Conservation (phyloP, 371 early-diverging fungal species). For the Rhizopus stolonifer region DNA sequence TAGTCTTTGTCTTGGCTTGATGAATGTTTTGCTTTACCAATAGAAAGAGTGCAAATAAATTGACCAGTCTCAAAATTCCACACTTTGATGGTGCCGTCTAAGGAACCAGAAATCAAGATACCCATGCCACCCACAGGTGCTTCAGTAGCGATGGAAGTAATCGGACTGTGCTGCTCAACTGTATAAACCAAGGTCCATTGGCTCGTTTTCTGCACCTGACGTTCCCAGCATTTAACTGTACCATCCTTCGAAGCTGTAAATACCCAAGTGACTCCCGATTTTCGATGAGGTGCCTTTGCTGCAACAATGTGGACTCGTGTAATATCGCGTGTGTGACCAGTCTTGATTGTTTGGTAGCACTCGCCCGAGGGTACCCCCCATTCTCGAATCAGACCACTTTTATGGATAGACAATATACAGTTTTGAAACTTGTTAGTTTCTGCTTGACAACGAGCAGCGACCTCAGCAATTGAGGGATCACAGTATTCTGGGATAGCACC, state of each 20-base stretch:
- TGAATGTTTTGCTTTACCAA: conserved; percentile 5
- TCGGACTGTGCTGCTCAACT: conserved; percentile 16
- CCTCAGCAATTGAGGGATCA: no score
- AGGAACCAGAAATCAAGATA: conserved; percentile 73
- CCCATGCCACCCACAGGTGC: conserved; percentile 38
- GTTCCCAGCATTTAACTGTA: conserved; percentile 44
- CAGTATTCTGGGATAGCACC: conserved; percentile 16
- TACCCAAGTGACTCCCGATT: conserved; percentile 24
- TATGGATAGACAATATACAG: conserved; percentile 27
- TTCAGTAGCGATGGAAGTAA: conserved; percentile 32
- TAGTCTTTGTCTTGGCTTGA: background rate
- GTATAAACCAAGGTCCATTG: conserved; percentile 27
- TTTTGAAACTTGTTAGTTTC: conserved; percentile 13
- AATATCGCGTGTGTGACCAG: conserved; percentile 25
- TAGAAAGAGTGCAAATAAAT: conserved; percentile 33
- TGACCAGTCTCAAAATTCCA: conserved; percentile 90
- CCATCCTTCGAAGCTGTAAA: conserved; percentile 38
- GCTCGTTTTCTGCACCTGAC: background rate
- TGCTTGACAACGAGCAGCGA: conserved; percentile 11
- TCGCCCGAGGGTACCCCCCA: conserved; percentile 35
- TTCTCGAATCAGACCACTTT: conserved; percentile 31
- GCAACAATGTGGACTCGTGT: conserved; percentile 27
- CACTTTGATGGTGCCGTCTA: conserved; percentile 81
- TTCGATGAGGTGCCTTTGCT: conserved; percentile 22
- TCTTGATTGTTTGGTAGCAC: conserved; percentile 28